Conservation (phyloP, 306 rosid species). For the Inga leiocalycina region DNA sequence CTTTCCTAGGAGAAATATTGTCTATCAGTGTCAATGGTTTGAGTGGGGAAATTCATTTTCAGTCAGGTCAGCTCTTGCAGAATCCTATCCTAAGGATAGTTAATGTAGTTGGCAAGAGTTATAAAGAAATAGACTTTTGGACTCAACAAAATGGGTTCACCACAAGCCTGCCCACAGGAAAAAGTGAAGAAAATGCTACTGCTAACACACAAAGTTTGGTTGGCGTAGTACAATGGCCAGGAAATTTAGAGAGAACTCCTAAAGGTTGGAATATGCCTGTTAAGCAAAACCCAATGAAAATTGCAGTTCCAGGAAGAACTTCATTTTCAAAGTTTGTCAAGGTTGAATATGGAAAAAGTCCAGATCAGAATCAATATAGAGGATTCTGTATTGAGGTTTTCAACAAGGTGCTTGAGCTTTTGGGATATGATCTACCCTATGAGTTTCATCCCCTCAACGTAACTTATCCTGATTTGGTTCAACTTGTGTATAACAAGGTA, state of each 20-base stretch:
- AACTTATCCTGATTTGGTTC: slow-evolving; percentile 48
- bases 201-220: slow-evolving; percentile 26
- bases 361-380: slow-evolving; percentile 9
- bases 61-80: slow-evolving; percentile 40
- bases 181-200: slow-evolving; percentile 17
- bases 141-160: slow-evolving; percentile 42
- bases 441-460: slow-evolving; percentile 39
- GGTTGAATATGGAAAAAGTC: slow-evolving; percentile 37
- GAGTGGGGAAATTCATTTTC: slow-evolving; percentile 61
- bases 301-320: slow-evolving; percentile 70
- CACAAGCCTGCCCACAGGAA: not conserved
- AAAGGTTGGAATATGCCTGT: slow-evolving; percentile 73
- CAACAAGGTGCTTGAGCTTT: slow-evolving; percentile 1
- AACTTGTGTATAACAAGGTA: slow-evolving; percentile 63
- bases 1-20: slow-evolving; percentile 27
- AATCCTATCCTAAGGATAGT: slow-evolving; percentile 48
- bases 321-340: slow-evolving; percentile 62
- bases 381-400: slow-evolving; percentile 73
- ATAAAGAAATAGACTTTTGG: slow-evolving; percentile 64
- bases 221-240: slow-evolving; percentile 66
- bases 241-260: slow-evolving; percentile 45
- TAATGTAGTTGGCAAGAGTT: slow-evolving; percentile 48
- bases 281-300: slow-evolving; percentile 46
- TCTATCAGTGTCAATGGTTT: slow-evolving; percentile 51
- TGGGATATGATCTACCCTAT: slow-evolving; percentile 54